Evolutionary conservation across 805 yeast genomes (phyloP).

Genomic region (Brettanomyces naardenensis): DNA sequence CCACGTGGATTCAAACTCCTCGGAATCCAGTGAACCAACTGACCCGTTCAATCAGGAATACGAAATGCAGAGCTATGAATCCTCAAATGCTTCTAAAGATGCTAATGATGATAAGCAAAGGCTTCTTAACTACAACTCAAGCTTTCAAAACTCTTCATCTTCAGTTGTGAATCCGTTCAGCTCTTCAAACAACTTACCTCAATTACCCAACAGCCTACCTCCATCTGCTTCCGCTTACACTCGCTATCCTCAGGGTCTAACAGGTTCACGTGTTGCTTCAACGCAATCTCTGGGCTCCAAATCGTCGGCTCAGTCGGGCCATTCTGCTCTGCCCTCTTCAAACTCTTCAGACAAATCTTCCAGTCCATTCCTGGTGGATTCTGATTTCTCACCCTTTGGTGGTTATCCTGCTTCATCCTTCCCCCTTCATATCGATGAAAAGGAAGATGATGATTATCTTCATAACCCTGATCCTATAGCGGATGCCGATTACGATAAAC

Average conservation of each 20-base stretch:
- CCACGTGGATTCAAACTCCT: slow-evolving; percentile 21
- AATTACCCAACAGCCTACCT: not conserved
- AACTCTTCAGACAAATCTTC: slow-evolving; percentile 17
- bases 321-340: slow-evolving; percentile 12
- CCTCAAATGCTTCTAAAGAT: slow-evolving; percentile 12
- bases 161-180: slow-evolving; percentile 24
- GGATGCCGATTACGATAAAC: slow-evolving; percentile 78
- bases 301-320: not conserved
- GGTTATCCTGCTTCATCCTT: slow-evolving; percentile 93
- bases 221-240: slow-evolving; percentile 41
- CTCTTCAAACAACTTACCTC: slow-evolving; percentile 17
- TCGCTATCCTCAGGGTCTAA: slow-evolving; percentile 55
- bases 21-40: slow-evolving; percentile 10
- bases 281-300: slow-evolving; percentile 30
- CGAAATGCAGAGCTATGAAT: slow-evolving; percentile 23
- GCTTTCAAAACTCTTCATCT: slow-evolving; percentile 21
- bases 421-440: slow-evolving; percentile 86
- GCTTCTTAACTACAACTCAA: slow-evolving; percentile 14
- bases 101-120: slow-evolving; percentile 13
- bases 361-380: slow-evolving; percentile 39
- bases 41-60: slow-evolving; percentile 27
- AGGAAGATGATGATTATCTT: slow-evolving; percentile 89
- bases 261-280: slow-evolving; percentile 51
- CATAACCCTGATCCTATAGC: slow-evolving; percentile 95
- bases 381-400: slow-evolving; percentile 86